Base-by-base conservation (phyloP, 495 filamentous ascomycete genomes). In the Podospora pseudocomata region DNA sequence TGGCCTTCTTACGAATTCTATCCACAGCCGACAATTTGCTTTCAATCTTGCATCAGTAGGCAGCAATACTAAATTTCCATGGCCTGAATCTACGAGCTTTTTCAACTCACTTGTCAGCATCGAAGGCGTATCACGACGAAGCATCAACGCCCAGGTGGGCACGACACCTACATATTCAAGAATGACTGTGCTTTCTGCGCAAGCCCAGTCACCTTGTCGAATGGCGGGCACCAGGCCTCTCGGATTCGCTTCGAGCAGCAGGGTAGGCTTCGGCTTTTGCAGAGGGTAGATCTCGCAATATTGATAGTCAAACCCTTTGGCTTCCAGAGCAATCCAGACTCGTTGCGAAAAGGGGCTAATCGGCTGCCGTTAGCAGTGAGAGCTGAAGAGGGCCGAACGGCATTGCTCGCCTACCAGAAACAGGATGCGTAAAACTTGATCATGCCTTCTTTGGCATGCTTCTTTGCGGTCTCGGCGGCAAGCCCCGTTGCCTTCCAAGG, bases 281-380 rank as follows among this genome's bases (percentile, higher is more conserved):
- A 94, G 96, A 3, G 93, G 93, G 73, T 97, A 91, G 30, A 93
- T 89, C 76, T 97, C 94, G 69, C 94, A 89, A 76, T 98, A 98
- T 74, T 97, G 92, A 72, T 98, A 98, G 23, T 82, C 82, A 56
- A 96, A 83, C 5, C 87, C 84, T 76, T 97, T 97, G 63, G 88
- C 79, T 77, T 98, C 93, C n/a, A 98, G 83, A 6, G 94, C 89
- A 70, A 98, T 96, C 94, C 94, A 98, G 20, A 97, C 92, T 15
- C 94, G 89, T 79, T 97, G 94, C 2, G 95, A 93, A 77, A 97
- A 97, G 68, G 80, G 79, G 70, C 80, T 81, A n/a, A 11, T 23
- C 2, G 20, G 28, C 23, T 23, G 13, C 4, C 15, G 32, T 59
- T 20, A 63, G 65, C 39, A 11, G 13, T 13, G 9, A 11, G 39